Evolutionary conservation across 495 filamentous ascomycete genomes (phyloP).

Genomic region (Xeromyces bisporus): DNA sequence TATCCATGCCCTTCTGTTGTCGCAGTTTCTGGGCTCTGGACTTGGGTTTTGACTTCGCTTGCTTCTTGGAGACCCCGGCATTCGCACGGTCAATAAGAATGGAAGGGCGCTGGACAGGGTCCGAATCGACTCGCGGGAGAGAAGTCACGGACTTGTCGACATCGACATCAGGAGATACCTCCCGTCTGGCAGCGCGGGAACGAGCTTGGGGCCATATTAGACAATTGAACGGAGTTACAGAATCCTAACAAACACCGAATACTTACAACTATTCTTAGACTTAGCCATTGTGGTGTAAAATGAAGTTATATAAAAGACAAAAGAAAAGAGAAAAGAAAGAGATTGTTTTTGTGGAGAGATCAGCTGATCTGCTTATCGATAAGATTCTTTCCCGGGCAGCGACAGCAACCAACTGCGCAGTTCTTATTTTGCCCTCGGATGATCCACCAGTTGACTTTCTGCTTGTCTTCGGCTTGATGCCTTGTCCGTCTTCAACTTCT

Average conservation of each 20-base stretch:
- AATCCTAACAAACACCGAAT: constrained; percentile 3
- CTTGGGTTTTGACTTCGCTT: constrained; percentile 38
- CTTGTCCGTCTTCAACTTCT: too few relatives aligned
- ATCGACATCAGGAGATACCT: constrained; percentile 51
- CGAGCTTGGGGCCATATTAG: constrained; percentile 25
- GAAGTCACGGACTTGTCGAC: constrained; percentile 59
- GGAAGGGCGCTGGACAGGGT: constrained; percentile 34
- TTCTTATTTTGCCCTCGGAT: too few relatives aligned
- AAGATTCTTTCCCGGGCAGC: constrained; percentile 20
- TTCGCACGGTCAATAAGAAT: constrained; percentile 40
- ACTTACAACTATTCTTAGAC: constrained; percentile 22
- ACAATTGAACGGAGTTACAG: constrained; percentile 2
- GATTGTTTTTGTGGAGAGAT: constrained; percentile 15
- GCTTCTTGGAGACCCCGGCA: constrained; percentile 52
- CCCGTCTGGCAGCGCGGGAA: constrained; percentile 59
- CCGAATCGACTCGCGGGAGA: constrained; percentile 36
- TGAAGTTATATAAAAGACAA: too few relatives aligned
- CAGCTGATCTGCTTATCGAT: constrained; percentile 19
- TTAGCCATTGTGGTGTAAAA: too few relatives aligned
- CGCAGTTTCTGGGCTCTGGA: constrained; percentile 48
- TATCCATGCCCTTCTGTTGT: constrained; percentile 55
- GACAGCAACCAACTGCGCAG: constrained; percentile 15
- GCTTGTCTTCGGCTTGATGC: too few relatives aligned
- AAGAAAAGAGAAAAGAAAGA: constrained; percentile 4
- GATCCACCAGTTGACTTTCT: too few relatives aligned